Percentiles rank a stretch among this genome's conserved stretches.
These are phyloP conservation scores for Beauveria brongniartii DNA, from an alignment of 2,329 filamentous ascomycete species.

Conservation along the genomic window DNA sequence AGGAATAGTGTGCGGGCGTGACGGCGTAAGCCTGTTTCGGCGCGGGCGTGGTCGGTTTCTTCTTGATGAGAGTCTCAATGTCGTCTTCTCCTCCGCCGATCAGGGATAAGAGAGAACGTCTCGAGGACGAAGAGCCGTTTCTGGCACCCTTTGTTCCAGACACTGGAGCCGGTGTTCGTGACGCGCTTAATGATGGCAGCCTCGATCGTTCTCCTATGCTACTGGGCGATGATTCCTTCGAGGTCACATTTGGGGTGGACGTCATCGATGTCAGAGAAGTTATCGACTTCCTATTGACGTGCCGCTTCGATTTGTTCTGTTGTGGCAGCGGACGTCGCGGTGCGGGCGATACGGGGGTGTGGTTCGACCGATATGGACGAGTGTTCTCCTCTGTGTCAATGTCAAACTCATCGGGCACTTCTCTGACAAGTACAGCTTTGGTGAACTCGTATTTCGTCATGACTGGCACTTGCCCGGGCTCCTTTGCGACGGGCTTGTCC, in stretches of 20 bases:
- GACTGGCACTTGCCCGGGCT: not conserved
- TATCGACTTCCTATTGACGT: not conserved
- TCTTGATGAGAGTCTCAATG: not conserved
- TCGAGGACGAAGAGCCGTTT: not conserved
- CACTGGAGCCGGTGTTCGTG: not conserved
- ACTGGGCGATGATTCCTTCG: not conserved
- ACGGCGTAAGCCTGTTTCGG: not conserved
- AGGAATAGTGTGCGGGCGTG: not conserved
- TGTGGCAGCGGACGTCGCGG: not conserved
- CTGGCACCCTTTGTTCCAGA: not conserved
- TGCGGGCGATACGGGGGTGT: not conserved
- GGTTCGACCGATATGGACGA: not conserved
- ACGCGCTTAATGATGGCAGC: not conserved
- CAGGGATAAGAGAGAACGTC: constrained; percentile 10
- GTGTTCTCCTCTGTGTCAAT: not conserved
- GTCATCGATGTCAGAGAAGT: not conserved
- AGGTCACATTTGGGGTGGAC: not conserved
- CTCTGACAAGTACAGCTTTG: not conserved
- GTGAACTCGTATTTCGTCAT: not conserved
- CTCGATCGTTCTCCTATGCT: not conserved
- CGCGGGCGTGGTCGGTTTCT: not conserved
- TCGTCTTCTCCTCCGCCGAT: constrained; percentile 5
- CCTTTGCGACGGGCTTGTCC: not conserved
- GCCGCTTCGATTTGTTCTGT: not conserved
- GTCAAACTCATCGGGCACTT: not conserved